A percentile compares a stretch with the other conserved stretches of the same genome.
Conservation (phyloP, 2,329 filamentous ascomycete species). For the Aspergillus arachidicola region DNA sequence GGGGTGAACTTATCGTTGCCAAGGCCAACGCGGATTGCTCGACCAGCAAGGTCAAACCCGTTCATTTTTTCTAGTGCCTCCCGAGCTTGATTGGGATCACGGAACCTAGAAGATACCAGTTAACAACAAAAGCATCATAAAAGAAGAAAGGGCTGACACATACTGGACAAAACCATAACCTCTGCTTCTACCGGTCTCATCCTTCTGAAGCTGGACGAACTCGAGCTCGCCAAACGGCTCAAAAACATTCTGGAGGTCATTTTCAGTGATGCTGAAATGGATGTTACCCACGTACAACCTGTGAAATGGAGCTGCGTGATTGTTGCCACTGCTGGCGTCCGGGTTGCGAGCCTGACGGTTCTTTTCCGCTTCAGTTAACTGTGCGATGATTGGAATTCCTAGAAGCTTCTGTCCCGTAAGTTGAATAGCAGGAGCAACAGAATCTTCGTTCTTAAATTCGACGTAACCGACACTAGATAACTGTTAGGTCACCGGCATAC, state of each 20-base stretch:
- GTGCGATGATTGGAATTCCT: conserved; percentile 97
- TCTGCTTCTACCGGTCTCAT: conserved; percentile 84
- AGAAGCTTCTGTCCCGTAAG: conserved; percentile 98
- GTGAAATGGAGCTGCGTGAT: conserved; percentile 91
- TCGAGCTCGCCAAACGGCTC: conserved; percentile 97
- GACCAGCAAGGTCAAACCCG: conserved; percentile 95
- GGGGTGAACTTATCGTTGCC: conserved; percentile 99
- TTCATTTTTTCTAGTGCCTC: conserved; percentile 99
- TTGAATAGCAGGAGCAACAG: conserved; percentile 88
- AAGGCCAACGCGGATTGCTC: conserved; percentile 96
- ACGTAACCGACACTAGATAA: conserved; percentile 87
- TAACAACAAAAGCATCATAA: background rate
- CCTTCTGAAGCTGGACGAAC: conserved; percentile 96
- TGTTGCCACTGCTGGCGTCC: conserved; percentile 67
- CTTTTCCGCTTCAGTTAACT: conserved; percentile 98
- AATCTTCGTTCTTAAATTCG: conserved; percentile 96
- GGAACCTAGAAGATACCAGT: conserved; percentile 63
- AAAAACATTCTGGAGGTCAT: conserved; percentile 93
- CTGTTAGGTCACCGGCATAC: conserved; percentile 9
- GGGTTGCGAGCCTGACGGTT: conserved; percentile 91
- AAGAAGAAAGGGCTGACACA: conserved; percentile 43
- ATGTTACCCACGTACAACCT: conserved; percentile 99
- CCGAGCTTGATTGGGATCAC: conserved; percentile 85
- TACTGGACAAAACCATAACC: conserved; percentile 99
- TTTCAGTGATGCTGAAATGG: conserved; percentile 98